Base-by-base conservation (phyloP, 495 filamentous ascomycete species). In the Cetradonia linearis region DNA sequence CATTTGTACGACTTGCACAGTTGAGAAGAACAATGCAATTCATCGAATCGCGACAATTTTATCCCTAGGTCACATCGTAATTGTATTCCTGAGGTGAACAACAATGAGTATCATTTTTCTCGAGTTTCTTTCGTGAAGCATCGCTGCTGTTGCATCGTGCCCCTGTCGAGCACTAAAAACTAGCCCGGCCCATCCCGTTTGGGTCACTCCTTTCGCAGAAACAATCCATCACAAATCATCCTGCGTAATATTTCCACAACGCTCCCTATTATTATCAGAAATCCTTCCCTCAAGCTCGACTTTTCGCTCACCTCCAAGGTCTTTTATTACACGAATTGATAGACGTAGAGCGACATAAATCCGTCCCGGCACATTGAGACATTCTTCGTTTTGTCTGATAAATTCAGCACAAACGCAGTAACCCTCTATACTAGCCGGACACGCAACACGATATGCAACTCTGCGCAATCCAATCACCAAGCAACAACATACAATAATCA, bases 401-500 rank as follows among this genome's bases (percentile, higher is more conserved):
- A 50, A 25, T 11, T 48, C 33, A 55, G 59, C 38, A 55, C 40
- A 28, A 61, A 61, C 49, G 37, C 59, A 61, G 48, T 54, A 49
- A 61, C 23, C 48, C 50, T 42, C 40, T 28, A 30, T 33, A 37
- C 49, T 36, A 44, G 20, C 25, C 49, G 52, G 52, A 55, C 38
- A 61, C 34, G 40, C n/a, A 36, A 46, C 25, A 55, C 40, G 50
- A 61, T 44, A 61, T 61, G 59, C 59, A 54, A 55, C 10, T 55
- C 50, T 38, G 59, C 53, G 50, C 30, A 28, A 44, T 34, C 18
- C 50, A 54, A 28, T 38, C 52, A 37, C 44, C 16, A 36, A 18
- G 11, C 5, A 61, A 49, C 38, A 18, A 20, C 27, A 33, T 46
- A 44, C 59, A 42, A 61, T 46, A 61, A 18, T 61, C 59, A 44